phyloP scores from a whole-genome alignment of 306 rosid genomes.

The Quercus engelmannii region DNA sequence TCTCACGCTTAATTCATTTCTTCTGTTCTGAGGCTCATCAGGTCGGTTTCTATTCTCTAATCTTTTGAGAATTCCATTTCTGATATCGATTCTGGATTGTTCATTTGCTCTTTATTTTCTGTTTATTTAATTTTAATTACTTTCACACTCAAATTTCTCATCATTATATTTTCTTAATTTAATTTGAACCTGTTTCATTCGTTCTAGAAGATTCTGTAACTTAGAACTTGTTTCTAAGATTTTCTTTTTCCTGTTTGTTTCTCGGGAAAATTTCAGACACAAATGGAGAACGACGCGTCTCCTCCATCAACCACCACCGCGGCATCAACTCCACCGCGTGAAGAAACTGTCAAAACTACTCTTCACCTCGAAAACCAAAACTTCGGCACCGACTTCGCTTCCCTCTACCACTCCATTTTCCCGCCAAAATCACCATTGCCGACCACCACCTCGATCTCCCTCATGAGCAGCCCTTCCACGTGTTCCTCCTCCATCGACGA shows the following conservation, averaged over 20 bases:
- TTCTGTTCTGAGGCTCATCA: too few relatives aligned
- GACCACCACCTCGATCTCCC: conserved; percentile 8
- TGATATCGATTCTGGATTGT: too few relatives aligned
- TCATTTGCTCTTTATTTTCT: too few relatives aligned
- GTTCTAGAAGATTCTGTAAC: too few relatives aligned
- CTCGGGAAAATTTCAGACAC: not conserved
- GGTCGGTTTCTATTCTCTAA: too few relatives aligned
- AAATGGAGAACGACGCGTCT: conserved; percentile 28
- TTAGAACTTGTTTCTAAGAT: not conserved
- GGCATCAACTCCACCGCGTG: not conserved
- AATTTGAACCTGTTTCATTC: too few relatives aligned
- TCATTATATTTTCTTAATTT: too few relatives aligned
- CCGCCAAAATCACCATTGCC: conserved; percentile 36
- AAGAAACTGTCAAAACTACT: not conserved
- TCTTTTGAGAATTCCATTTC: too few relatives aligned
- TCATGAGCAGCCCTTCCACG: conserved; percentile 37
- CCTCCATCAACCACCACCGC: conserved; percentile 16
- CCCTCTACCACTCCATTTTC: conserved; percentile 36
- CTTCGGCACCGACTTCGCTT: conserved; percentile 31
- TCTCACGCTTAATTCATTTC: too few relatives aligned
- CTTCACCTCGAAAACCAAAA: conserved; percentile 3
- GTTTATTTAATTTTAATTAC: too few relatives aligned
- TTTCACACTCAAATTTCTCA: too few relatives aligned
- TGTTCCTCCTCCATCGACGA: conserved; percentile 20
- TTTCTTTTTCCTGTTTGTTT: not conserved